Conservation (phyloP, 805 yeast species). For the Candida sphagnicola region DNA sequence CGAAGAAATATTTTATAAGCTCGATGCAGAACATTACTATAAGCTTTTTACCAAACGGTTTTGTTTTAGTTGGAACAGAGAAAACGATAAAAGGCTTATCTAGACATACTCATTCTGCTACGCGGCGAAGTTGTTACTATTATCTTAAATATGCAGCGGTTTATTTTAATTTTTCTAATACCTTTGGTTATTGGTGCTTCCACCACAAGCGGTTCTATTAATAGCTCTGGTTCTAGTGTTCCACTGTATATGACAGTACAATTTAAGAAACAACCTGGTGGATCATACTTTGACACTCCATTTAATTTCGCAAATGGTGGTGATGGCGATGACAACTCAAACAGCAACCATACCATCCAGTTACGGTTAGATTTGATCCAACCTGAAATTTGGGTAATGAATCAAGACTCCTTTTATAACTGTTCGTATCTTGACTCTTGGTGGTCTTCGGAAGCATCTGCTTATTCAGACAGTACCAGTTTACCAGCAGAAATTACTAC, state of each 20-base stretch:
- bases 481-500: constrained; percentile 15
- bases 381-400: constrained; percentile 37
- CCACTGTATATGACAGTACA: neutral
- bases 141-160: too few species aligned
- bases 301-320: neutral
- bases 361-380: constrained; percentile 30
- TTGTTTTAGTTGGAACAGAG: too few species aligned
- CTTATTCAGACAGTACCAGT: constrained; percentile 1
- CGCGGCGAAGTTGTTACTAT: too few species aligned
- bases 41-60: too few species aligned
- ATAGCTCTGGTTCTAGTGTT: neutral
- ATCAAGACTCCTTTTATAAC: constrained; percentile 18
- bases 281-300: neutral
- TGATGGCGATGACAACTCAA: neutral
- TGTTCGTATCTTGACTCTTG: constrained; percentile 20
- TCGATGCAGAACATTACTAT: too few species aligned
- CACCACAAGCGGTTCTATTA: neutral
- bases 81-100: too few species aligned
- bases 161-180: neutral
- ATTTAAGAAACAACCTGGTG: neutral
- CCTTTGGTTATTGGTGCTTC: neutral
- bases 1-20: too few species aligned
- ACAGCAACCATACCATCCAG: constrained; percentile 2
- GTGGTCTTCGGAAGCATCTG: constrained; percentile 12
- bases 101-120: too few species aligned